Percentiles rank a stretch among this genome's conserved stretches.
Evolutionary conservation across 176 grass and related monocot genomes (phyloP).

Genomic region (Thalia dealbata): DNA sequence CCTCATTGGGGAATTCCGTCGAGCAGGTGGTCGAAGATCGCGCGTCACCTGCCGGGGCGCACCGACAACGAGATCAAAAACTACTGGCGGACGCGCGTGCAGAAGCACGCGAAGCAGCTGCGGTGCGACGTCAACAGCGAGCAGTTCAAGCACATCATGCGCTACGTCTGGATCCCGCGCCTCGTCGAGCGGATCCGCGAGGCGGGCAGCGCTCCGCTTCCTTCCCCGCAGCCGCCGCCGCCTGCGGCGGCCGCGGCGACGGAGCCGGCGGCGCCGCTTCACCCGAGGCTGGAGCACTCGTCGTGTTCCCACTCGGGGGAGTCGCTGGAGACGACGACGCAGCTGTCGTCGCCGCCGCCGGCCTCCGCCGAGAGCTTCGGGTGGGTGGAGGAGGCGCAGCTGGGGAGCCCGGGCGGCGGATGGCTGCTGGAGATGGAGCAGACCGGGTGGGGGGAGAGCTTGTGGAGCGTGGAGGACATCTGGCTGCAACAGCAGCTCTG

Average conservation of each 20-base stretch:
- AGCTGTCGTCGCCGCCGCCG: neutral
- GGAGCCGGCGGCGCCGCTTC: neutral
- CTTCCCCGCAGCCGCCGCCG: neutral
- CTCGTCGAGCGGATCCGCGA: conserved; percentile 3
- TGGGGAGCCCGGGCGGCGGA: neutral
- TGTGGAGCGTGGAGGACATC: neutral
- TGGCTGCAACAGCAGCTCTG: neutral
- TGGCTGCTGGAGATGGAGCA: neutral
- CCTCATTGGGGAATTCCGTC: neutral
- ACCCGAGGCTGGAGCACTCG: neutral
- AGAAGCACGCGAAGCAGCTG: conserved; percentile 14
- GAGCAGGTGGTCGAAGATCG: neutral
- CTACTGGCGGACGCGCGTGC: conserved; percentile 17
- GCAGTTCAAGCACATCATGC: conserved; percentile 14
- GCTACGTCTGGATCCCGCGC: conserved; percentile 6
- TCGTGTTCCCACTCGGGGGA: neutral
- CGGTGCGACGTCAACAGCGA: conserved; percentile 11
- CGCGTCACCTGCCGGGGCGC: neutral
- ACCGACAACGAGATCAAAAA: conserved; percentile 16
- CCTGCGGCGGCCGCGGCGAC: neutral
- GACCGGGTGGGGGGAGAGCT: neutral
- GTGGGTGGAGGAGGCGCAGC: neutral
- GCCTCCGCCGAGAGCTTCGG: neutral
- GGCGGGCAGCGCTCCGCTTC: neutral
- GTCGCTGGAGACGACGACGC: neutral